These are phyloP conservation scores for Saccharum officinarum DNA, from an alignment of 176 grass and related monocot genomes.

Conservation along the genomic window DNA sequence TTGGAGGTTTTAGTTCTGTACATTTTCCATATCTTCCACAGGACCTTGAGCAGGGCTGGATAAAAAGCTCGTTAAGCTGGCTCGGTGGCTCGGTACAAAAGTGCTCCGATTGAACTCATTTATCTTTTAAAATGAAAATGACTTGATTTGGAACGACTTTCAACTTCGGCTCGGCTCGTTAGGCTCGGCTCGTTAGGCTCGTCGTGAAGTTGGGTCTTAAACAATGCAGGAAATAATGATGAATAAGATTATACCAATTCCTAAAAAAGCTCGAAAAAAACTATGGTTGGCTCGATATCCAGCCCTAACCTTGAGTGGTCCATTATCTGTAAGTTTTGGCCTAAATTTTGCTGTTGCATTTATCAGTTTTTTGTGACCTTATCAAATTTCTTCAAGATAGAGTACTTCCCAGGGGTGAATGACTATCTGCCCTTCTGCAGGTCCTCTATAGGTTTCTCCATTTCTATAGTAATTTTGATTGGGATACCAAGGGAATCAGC, in stretches of 20 bases:
- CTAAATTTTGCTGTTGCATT: background rate
- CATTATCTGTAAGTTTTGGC: slow-evolving; percentile 63
- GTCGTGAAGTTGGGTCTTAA: too few species aligned
- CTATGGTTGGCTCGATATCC: too few species aligned
- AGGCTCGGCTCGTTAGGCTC: too few species aligned
- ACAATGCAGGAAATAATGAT: too few species aligned
- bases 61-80: too few species aligned
- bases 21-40: slow-evolving; percentile 79
- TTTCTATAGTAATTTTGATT: slow-evolving; percentile 94
- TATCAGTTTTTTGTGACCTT: slow-evolving; percentile 15
- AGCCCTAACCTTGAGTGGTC: slow-evolving; percentile 67
- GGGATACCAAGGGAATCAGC: slow-evolving; percentile 81
- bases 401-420: slow-evolving; percentile 24
- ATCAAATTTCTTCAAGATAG: slow-evolving; percentile 17
- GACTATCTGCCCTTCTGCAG: slow-evolving; percentile 42
- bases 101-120: too few species aligned
- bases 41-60: slow-evolving; percentile 56
- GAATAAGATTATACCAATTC: too few species aligned
- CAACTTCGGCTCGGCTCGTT: too few species aligned
- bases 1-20: slow-evolving; percentile 86
- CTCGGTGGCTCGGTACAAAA: too few species aligned
- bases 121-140: too few species aligned
- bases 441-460: slow-evolving; percentile 94
- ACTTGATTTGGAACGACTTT: too few species aligned
- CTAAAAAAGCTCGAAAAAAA: too few species aligned